Base-by-base conservation (phyloP, 2,329 filamentous ascomycete species). In the Aspergillus sp. region DNA sequence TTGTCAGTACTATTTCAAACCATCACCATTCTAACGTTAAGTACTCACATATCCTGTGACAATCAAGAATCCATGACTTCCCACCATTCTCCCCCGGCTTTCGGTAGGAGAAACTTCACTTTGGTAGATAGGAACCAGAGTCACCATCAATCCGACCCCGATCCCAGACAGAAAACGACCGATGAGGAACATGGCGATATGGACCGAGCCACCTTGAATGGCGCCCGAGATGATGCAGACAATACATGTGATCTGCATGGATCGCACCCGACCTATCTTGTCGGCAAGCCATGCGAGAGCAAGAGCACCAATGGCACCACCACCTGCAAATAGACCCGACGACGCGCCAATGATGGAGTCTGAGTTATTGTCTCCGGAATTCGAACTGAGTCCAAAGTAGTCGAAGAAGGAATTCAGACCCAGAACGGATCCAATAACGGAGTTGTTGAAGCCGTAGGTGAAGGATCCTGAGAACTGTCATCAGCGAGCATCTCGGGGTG, bases 121-220 rank as follows among this genome's bases (percentile, higher is more conserved):
- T 51, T 85, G 78, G 62, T 86, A 87, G 19, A 86, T 78, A 0
- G 82, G 82, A 2, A 87, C 84, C 54, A 86, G 72, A 4, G 83
- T 81, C 11, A 83, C 86, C 50, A 79, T 79, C 52, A 90, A 86
- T 47, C 86, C 86, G 39, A 89, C 82, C 46, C 82, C 82, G 49
- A 88, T 58, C 33, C 86, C 86, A 45, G 85, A 82, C 59, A 90
- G 78, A 47, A 83, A 69, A 50, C 86, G 81, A 3, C 86, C 86
- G 2, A 77, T 76, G 45, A 86, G 53, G 47, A 72, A 69, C 68
- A 71, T 72, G 35, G 56, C 62, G 12, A 68, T 60, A 40, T 62
- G 52, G 10, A 64, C 60, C 7, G 62, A 52, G 1, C 62, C 67
- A 13, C 66, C 56, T 37, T 66, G 69, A 10, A 72, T 52, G 4